Evolutionary conservation across 805 yeast species (phyloP), one percentile per base, ranked within the genome.

Genomic region (Lachancea dasiensis): DNA sequence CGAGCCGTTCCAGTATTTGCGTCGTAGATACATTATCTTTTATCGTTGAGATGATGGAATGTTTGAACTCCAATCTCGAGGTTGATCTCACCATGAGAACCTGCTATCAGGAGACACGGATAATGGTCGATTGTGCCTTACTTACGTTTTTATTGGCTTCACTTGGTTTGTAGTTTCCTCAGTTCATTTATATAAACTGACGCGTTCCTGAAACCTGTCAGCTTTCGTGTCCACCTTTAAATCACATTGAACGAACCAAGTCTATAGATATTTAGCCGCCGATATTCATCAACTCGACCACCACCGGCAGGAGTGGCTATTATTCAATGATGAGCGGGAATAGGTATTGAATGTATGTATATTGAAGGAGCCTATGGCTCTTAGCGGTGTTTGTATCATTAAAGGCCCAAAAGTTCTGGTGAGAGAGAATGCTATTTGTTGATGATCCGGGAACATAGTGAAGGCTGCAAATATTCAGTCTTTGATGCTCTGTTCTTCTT

Each of bases 1-100:
- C 75, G 14, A 85, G 61, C 33, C 92, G 64, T 10, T 59, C 56
- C 8, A 81, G 52, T 1, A 83, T 68, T 26, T 79, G 86, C 48
- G 79, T 78, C 3, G 79, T 67, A 0, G 85, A 56, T 8, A 85
- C 77, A 0, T 78, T 75, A 21, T 70, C 67, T 14, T 68, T 67
- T 0, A 77, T 69, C 1, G 81, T 69, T 1, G 89, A 71, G 5
- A 83, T 51, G 13, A 84, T 68, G 11, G 65, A 57, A 52, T 70
- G 65, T 39, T 65, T 59, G 51, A 72, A 72, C 44, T 56, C 52
- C 35, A 70, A 46, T 34, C 50, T 57, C 2, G 49, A 43, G 11
- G 28, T 41, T 14, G 40, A 34, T 24, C 34, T 36, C 9, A 40
- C 36, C 46, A 46, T 44, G 18, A 18, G 5, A 10, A 15, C 14